A percentile compares a stretch with the other conserved stretches of the same genome.
Conservation (phyloP, 768 basidiomycete species). For the Leccinum arenicola region DNA sequence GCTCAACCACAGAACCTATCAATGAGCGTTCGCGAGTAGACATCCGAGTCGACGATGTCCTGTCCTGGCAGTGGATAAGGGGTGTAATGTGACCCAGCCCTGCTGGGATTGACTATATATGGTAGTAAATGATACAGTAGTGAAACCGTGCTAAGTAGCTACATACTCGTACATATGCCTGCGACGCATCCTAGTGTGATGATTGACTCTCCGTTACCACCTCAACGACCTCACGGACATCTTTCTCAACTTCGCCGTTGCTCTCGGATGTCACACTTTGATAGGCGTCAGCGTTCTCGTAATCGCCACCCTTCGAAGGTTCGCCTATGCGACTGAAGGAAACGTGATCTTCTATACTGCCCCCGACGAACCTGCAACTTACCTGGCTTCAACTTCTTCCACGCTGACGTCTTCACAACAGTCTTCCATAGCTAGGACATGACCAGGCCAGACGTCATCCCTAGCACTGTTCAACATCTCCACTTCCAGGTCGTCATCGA, state of each 20-base stretch:
- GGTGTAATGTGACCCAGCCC: background rate
- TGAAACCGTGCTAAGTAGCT: background rate
- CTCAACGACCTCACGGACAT: background rate
- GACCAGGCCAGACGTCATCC: conserved; percentile 19
- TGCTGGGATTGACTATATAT: background rate
- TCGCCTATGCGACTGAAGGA: background rate
- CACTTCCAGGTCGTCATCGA: conserved; percentile 24
- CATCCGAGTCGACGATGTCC: conserved; percentile 6
- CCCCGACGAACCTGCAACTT: conserved; percentile 3
- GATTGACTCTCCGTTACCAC: background rate
- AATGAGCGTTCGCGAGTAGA: conserved; percentile 27
- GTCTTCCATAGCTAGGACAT: conserved; percentile 11
- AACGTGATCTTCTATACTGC: conserved; percentile 11
- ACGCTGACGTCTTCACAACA: background rate
- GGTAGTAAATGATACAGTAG: background rate
- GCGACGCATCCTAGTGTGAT: background rate
- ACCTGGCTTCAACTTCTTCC: background rate
- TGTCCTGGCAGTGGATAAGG: background rate
- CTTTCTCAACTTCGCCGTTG: background rate
- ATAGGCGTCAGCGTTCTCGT: conserved; percentile 11
- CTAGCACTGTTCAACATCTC: conserved; percentile 25
- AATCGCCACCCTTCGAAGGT: conserved; percentile 6
- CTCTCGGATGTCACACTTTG: background rate
- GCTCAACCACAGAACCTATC: conserved; percentile 48
- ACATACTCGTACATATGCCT: too few species aligned